These are phyloP conservation scores for Penicillium mononematosum DNA, from an alignment of 495 filamentous ascomycete species.

Conservation along the genomic window DNA sequence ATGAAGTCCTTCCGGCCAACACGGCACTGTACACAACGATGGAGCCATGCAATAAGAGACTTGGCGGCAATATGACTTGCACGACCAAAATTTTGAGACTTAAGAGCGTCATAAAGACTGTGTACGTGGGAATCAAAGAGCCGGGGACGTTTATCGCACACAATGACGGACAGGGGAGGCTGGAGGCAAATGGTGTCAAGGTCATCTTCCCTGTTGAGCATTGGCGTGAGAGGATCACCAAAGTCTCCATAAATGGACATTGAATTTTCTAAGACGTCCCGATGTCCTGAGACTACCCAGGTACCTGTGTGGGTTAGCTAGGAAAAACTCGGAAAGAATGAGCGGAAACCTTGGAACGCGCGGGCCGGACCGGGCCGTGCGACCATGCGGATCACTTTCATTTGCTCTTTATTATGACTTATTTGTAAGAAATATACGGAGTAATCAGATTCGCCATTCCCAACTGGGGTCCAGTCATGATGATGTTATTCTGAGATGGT, in stretches of 20 bases:
- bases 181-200: constrained; percentile 27
- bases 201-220: constrained; percentile 24
- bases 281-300: too few species aligned
- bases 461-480: too few species aligned
- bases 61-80: constrained; percentile 31
- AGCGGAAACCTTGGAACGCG: too few species aligned
- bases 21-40: constrained; percentile 39
- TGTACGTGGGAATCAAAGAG: constrained; percentile 36
- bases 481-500: too few species aligned
- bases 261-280: background rate
- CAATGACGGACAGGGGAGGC: constrained; percentile 22
- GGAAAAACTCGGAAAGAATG: background rate
- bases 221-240: constrained; percentile 24
- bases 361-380: too few species aligned
- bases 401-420: too few species aligned
- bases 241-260: constrained; percentile 34
- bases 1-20: constrained; percentile 37
- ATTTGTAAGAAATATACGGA: too few species aligned
- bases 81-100: constrained; percentile 31
- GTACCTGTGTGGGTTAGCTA: too few species aligned
- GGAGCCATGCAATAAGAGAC: constrained; percentile 37
- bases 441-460: too few species aligned
- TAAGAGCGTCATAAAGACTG: constrained; percentile 25
- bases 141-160: constrained; percentile 32
- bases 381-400: too few species aligned